A percentile compares a stretch with the other conserved stretches of the same genome.
Conservation (phyloP, 2,329 filamentous ascomycete species). For the Curvularia hawaiiensis region DNA sequence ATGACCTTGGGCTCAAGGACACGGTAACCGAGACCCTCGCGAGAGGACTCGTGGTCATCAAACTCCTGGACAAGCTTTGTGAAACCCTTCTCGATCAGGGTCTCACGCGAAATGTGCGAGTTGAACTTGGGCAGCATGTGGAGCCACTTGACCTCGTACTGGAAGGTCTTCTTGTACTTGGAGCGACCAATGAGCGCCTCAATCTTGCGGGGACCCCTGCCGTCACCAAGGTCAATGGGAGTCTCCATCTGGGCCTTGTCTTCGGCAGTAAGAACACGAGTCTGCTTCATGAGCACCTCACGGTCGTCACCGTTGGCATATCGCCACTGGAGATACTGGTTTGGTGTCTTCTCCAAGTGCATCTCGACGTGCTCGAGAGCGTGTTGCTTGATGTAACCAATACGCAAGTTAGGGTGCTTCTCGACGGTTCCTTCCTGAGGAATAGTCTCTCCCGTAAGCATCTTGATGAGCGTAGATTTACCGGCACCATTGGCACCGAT, state of each 20-base stretch:
- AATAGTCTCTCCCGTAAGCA: slow-evolving; percentile 90
- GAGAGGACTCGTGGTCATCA: slow-evolving; percentile 97
- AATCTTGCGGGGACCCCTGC: slow-evolving; percentile 75
- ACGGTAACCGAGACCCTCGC: slow-evolving; percentile 96
- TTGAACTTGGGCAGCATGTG: slow-evolving; percentile 90
- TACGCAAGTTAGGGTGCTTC: slow-evolving; percentile 98
- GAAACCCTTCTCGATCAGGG: slow-evolving; percentile 82
- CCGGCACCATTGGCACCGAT: slow-evolving; percentile 98
- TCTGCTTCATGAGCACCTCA: slow-evolving; percentile 97
- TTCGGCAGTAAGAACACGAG: slow-evolving; percentile 81
- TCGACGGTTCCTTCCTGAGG: slow-evolving; percentile 86
- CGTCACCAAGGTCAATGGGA: slow-evolving; percentile 81
- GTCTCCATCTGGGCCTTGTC: slow-evolving; percentile 94
- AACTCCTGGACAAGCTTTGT: slow-evolving; percentile 96
- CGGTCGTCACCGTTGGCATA: slow-evolving; percentile 97
- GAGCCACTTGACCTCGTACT: slow-evolving; percentile 98
- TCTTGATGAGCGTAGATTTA: slow-evolving; percentile 97
- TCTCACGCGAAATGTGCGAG: slow-evolving; percentile 90
- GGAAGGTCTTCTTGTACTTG: slow-evolving; percentile 99
- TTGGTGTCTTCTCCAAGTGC: slow-evolving; percentile 98
- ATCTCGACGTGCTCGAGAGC: slow-evolving; percentile 99
- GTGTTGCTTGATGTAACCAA: slow-evolving; percentile 99
- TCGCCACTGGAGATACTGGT: slow-evolving; percentile 98
- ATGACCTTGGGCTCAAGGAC: slow-evolving; percentile 92
- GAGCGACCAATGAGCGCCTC: slow-evolving; percentile 93